phyloP scores from a whole-genome alignment of 768 basidiomycete genomes.

The Serpula lacrymans region DNA sequence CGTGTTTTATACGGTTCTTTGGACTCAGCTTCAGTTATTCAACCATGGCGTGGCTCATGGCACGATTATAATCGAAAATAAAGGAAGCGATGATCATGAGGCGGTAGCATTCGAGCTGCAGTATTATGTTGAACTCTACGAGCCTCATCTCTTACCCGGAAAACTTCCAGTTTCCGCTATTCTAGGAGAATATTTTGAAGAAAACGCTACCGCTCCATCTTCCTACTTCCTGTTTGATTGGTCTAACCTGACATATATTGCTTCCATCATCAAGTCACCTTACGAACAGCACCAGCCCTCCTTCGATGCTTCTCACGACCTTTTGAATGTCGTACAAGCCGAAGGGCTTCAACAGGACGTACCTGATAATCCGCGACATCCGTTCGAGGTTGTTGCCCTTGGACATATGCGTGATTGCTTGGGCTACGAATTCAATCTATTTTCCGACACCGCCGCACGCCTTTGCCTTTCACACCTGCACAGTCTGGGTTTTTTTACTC shows the following conservation, averaged over 20 bases:
- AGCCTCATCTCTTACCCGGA: conserved; percentile 44
- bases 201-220: conserved; percentile 38
- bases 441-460: conserved; percentile 48
- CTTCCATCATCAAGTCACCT: conserved; percentile 50
- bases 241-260: conserved; percentile 60
- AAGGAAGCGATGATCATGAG: conserved; percentile 28
- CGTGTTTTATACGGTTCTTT: conserved; percentile 54
- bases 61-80: conserved; percentile 52
- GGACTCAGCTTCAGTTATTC: conserved; percentile 66
- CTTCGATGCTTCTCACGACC: conserved; percentile 33
- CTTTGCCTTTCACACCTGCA: conserved; percentile 58
- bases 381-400: conserved; percentile 57
- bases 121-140: conserved; percentile 44
- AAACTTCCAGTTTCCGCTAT: conserved; percentile 40
- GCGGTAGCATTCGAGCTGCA: conserved; percentile 63
- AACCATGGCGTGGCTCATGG: conserved; percentile 64
- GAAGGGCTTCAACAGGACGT: conserved; percentile 15
- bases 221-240: conserved; percentile 64
- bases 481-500: conserved; percentile 58
- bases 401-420: conserved; percentile 60
- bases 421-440: conserved; percentile 54
- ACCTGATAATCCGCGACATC: conserved; percentile 31
- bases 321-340: conserved; percentile 42
- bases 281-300: conserved; percentile 6
- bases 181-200: conserved; percentile 51